Percentiles rank a stretch among this genome's conserved stretches.
Evolutionary conservation across 495 filamentous ascomycete genomes (phyloP).

Genomic region (Sabuloglossum arenarium): DNA sequence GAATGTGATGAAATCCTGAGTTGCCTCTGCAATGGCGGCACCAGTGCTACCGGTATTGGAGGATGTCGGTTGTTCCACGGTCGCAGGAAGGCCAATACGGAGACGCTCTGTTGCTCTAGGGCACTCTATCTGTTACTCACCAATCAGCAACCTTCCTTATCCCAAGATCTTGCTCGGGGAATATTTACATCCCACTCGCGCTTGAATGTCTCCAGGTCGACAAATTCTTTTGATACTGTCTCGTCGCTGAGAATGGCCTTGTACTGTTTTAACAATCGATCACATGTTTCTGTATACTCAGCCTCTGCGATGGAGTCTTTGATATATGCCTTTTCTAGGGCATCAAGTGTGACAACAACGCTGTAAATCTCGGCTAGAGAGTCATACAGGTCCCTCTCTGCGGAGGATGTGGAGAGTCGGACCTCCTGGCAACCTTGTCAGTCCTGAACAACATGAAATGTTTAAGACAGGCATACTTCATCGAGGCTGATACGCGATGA

Average conservation of each 20-base stretch:
- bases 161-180: not conserved
- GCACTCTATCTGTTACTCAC: conserved; percentile 53
- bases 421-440: conserved; percentile 45
- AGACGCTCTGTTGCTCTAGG: conserved; percentile 85
- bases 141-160: not conserved
- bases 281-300: conserved; percentile 91
- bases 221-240: conserved; percentile 60
- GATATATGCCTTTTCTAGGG: conserved; percentile 88
- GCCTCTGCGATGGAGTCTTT: conserved; percentile 82
- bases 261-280: conserved; percentile 86
- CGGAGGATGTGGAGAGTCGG: conserved; percentile 64
- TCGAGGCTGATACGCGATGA: conserved; percentile 84
- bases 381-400: conserved; percentile 83
- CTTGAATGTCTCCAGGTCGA: conserved; percentile 86
- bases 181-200: conserved; percentile 63
- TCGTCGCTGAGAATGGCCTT: conserved; percentile 82
- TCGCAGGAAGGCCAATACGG: conserved; percentile 63
- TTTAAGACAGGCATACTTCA: conserved; percentile 35
- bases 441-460: not conserved
- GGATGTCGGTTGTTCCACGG: conserved; percentile 23
- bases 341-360: conserved; percentile 88
- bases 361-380: conserved; percentile 94
- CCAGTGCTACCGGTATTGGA: conserved; percentile 33
- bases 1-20: conserved; percentile 96
- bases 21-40: conserved; percentile 62